Evolutionary conservation across 257 asterid genomes (phyloP), one percentile per base, ranked within the genome.

Genomic region (Nicotiana undulata): DNA sequence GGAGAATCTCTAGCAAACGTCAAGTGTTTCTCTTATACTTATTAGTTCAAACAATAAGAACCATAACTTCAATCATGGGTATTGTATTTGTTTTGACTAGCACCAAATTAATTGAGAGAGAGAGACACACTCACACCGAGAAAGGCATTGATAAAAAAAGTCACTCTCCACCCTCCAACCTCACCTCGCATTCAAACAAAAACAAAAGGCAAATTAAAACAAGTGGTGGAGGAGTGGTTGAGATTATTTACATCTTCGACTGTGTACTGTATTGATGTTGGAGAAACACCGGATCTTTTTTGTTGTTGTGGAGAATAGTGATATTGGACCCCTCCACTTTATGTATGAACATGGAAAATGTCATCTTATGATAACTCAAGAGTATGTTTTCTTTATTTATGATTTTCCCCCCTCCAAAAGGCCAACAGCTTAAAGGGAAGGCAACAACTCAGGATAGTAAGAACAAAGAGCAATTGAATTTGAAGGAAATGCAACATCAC

Each of bases 181-280:
- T 40, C 49, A 40, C 49, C 13, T 46, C 6, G 34, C 22, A 44
- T 44, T 40, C 22, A 68, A 31, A 64, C 49, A 22, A 11, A 44
- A 68, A 40, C 3, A 34, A 37, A n/a, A 68, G n/a, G 5, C 20
- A 67, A 34, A 26, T 26, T 26, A 26, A 40, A 20, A 37, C 77
- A 70, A 70, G 37, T 70, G 77, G 77, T 6, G 34, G 77, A 70
- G 46, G 77, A 22, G 77, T 70, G 20, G 77, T 70, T 70, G 77
- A 44, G 77, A 70, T 70, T 1, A 70, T 70, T 44, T 70, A 44
- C 77, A 70, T 70, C 49, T 44, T 44, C 37, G 59, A 70, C 59
- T 68, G 29, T 37, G 58, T 18, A 2, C 44, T 67, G 40, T 37
- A 68, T 40, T 40, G 56, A 68, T 40, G 56, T 68, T 40, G n/a